Base-by-base conservation (phyloP, 2,329 filamentous ascomycete genomes). In the Microdochium paspali region DNA sequence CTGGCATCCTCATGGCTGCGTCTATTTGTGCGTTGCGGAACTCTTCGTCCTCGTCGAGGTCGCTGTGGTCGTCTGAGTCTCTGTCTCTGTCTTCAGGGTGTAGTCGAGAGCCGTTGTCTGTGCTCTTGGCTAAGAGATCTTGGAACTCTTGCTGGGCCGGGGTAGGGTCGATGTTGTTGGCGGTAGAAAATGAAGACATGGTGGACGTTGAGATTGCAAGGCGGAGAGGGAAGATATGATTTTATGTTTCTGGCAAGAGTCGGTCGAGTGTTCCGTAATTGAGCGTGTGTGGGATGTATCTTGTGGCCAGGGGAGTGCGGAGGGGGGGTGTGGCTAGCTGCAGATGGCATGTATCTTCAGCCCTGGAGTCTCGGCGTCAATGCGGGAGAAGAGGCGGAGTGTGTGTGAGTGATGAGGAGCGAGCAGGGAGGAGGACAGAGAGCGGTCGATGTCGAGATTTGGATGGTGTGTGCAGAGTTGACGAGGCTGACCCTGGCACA, bases 91-190 rank as follows among this genome's bases (percentile, higher is more conserved):
- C 77, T 62, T 86, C 81, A 26, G 76, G 78, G 51, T 84, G 82
- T 53, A 71, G 53, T 60, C 61, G 65, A 62, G 62, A 61, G 57
- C 60, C 64, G 51, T 55, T 52, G 46, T 62, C 63, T 31, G 67
- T 72, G 56, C 79, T 80, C 56, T 77, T 80, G 54, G 73, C 70
- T 52, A 86, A 66, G 49, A 85, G 73, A 53, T 69, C 65, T 63
- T 83, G 76, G 63, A 83, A 84, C 66, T 86, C 80, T 69, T 84
- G 79, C 64, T 84, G 78, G 46, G 80, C 80, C 49, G 77, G 70
- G 47, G 79, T 80, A 45, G 65, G 68, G 53, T 71, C 68, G 53
- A 13, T 50, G 48, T 53, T 53, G 43, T 48, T 44, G 42, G 55
- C 56, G 46, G 58, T 52, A 44, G 58, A 54, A 44, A 56, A 50